Conservation (phyloP, 306 rosid genomes). For the Cucurbita argyrosperma region DNA sequence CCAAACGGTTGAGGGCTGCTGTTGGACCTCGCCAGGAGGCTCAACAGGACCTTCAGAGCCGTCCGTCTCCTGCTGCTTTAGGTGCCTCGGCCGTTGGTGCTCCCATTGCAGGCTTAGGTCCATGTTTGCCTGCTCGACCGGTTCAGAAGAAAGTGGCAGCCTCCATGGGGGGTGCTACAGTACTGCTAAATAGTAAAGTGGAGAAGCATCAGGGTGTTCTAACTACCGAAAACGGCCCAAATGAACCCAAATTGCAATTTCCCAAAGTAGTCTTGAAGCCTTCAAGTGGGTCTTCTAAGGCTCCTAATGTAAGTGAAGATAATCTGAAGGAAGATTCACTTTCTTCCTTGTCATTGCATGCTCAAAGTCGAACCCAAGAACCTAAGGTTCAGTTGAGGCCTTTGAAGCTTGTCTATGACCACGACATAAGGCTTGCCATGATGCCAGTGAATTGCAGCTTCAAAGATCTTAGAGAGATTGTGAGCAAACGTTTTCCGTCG, state of each 20-base stretch:
- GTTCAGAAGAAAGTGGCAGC: constrained; percentile 38
- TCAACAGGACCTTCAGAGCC: constrained; percentile 91
- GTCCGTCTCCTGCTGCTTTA: constrained; percentile 98
- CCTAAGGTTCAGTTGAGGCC: constrained; percentile 43
- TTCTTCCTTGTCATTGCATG: constrained; percentile 10
- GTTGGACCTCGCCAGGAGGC: constrained; percentile 78
- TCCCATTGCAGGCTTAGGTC: constrained; percentile 78
- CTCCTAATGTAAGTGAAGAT: constrained; percentile 16
- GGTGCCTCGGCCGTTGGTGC: constrained; percentile 98
- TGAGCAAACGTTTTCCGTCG: constrained; percentile 70
- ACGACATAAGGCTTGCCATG: constrained; percentile 86
- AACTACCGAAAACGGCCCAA: constrained; percentile 43
- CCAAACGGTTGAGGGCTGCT: constrained; percentile 54
- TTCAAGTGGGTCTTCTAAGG: constrained; percentile 37
- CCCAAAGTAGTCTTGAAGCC: constrained; percentile 60
- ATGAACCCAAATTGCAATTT: constrained; percentile 29
- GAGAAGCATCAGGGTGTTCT: constrained; percentile 40
- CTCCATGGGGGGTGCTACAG: constrained; percentile 20
- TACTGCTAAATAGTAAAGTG: constrained; percentile 25
- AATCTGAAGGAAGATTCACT: constrained; percentile 30
- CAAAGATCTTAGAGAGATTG: constrained; percentile 51
- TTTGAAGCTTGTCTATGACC: constrained; percentile 57
- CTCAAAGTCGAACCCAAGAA: constrained; percentile 18
- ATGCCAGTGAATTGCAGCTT: constrained; percentile 54
- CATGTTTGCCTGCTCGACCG: constrained; percentile 67